Evolutionary conservation across 139 green algal genomes (phyloP).

Genomic region (Chlamydomonas asymmetrica): DNA sequence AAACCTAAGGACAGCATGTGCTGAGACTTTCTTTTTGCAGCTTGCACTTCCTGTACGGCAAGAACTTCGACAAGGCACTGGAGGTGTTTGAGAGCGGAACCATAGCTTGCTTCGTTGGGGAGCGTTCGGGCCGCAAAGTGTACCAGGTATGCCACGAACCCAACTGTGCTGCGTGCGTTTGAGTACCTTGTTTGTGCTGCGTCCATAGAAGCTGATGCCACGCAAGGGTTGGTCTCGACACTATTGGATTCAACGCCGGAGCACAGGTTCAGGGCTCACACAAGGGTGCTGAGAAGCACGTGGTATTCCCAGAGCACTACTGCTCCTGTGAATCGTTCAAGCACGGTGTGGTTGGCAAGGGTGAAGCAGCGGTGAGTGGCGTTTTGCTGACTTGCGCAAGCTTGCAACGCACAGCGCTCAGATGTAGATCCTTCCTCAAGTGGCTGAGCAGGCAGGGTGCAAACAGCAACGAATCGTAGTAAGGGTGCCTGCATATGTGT

Average conservation of each 20-base stretch:
- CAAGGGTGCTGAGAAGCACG: constrained; percentile 68
- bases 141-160: constrained; percentile 55
- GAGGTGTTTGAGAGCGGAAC: constrained; percentile 70
- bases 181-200: background rate
- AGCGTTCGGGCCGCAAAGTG: constrained; percentile 51
- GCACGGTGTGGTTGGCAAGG: constrained; percentile 71
- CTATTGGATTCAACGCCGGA: no score
- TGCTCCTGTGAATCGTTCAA: constrained; percentile 88
- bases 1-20: no score
- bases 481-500: background rate
- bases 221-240: background rate
- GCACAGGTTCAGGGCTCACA: no score
- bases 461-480: background rate
- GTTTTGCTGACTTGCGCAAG: background rate
- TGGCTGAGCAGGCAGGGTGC: no score
- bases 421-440: no score
- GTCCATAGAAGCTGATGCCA: background rate
- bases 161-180: background rate
- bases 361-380: constrained; percentile 47
- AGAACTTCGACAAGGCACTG: constrained; percentile 70
- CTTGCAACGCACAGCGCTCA: background rate
- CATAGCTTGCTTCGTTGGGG: constrained; percentile 62
- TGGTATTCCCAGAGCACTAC: constrained; percentile 73
- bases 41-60: constrained; percentile 70
- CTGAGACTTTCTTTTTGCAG: no score